Evolutionary conservation across 163 green algal genomes (phyloP).

Genomic region (Chloromonas sp.): DNA sequence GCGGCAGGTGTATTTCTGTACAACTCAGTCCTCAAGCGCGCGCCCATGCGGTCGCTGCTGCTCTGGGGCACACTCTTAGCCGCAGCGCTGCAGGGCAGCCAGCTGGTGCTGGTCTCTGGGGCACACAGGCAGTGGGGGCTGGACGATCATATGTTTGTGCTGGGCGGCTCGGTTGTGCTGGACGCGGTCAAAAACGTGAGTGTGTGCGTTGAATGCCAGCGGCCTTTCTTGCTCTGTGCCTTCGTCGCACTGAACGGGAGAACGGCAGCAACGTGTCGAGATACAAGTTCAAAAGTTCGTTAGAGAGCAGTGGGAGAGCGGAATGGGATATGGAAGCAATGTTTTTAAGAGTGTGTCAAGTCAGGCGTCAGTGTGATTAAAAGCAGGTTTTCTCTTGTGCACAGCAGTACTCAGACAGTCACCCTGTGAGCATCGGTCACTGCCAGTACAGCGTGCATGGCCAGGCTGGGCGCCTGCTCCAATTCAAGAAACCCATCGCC

Average conservation of each 20-base stretch:
- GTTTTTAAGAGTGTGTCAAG: background rate
- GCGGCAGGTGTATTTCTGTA: slow-evolving; percentile 41
- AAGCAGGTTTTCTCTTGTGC: too few species aligned
- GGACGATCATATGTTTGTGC: slow-evolving; percentile 84
- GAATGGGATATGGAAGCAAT: background rate
- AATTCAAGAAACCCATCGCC: background rate
- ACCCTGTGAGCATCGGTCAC: too few species aligned
- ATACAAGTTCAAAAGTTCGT: background rate
- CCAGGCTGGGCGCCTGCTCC: background rate
- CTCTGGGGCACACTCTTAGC: slow-evolving; percentile 68
- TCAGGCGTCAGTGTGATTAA: too few species aligned
- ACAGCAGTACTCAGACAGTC: too few species aligned
- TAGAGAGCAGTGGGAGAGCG: background rate
- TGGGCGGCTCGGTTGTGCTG: slow-evolving; percentile 72
- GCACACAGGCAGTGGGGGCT: slow-evolving; percentile 75
- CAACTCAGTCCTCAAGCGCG: slow-evolving; percentile 57
- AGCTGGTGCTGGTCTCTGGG: slow-evolving; percentile 59
- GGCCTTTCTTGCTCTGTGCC: background rate
- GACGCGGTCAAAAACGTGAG: background rate
- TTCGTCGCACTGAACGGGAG: background rate
- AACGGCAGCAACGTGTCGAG: background rate
- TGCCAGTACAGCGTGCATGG: background rate
- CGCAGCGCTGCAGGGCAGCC: slow-evolving; percentile 69
- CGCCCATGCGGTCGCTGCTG: slow-evolving; percentile 7
- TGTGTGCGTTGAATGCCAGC: background rate